Evolutionary conservation across 805 yeast genomes (phyloP), one percentile per base, ranked within the genome.

Genomic region (Saturnispora besseyi): DNA sequence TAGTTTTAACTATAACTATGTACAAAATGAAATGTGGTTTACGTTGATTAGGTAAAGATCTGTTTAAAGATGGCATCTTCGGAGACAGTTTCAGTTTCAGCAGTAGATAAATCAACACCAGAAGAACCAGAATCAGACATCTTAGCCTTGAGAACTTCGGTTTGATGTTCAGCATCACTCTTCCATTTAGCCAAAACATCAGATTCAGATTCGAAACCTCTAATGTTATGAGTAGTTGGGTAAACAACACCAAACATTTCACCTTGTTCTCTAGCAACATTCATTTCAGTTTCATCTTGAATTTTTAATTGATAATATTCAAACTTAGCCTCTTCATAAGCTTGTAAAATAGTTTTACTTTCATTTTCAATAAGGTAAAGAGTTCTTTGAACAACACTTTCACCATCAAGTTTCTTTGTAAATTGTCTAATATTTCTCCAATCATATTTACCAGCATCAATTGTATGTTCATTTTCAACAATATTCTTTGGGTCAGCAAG

Each of bases 301-400:
- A 89, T 87, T 62, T 96, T 80, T 52, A 87, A 72, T 57, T 84
- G 76, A 65, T 93, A 93, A 63, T 87, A 93, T 67, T 93, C 98
- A 56, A 78, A 81, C 57, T 96, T 76, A 2, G 98, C 88, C 60
- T 79, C 78, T 60, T 87, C 91, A 62, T 91, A 93, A 0, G 96
- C 95, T 15, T 78, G 79, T 44, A 75, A 63, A 28, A 82, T 61
- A 37, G 70, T 63, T 55, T 67, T 51, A 44, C 68, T 52, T 31
- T 59, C 45, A 12, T 66, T 66, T 22, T 71, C 65, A 48, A 79
- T 60, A 38, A 86, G 61, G 62, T 75, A 80, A 41, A 84, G 51
- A 0, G 90, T 75, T 64, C 93, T 76, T 63, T 84, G 91, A 2
- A 85, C 88, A 8, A 86, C 93, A 52, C 80, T 76, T 67, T 93